Percentiles rank a stretch among this genome's conserved stretches.
Evolutionary conservation across 352 stramenopile species (phyloP).

Genomic region (Phytophthora nicotianae): DNA sequence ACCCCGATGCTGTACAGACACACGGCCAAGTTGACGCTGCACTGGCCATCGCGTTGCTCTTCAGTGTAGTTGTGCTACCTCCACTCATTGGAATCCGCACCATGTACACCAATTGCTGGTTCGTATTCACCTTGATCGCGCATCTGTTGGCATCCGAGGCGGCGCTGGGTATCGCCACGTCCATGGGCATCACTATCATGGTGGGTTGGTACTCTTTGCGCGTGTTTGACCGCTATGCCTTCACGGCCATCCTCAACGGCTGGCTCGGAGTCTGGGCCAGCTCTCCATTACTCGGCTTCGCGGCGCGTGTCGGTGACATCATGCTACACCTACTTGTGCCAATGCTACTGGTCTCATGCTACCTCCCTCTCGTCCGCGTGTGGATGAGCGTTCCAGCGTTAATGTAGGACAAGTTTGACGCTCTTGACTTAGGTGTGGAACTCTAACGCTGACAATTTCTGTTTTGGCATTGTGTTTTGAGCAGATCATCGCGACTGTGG

Average conservation of each 20-base stretch:
- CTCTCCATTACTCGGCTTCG: constrained; percentile 63
- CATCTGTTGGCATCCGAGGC: constrained; percentile 60
- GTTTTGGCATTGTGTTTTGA: constrained; percentile 3
- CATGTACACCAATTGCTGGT: constrained; percentile 86
- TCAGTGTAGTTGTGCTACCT: constrained; percentile 60
- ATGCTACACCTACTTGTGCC: constrained; percentile 72
- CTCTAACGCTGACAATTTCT: constrained; percentile 5
- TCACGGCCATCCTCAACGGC: constrained; percentile 73
- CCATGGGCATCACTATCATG: constrained; percentile 87
- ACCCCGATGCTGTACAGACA: constrained; percentile 11
- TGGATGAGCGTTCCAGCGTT: constrained; percentile 84
- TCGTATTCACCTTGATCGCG: constrained; percentile 64
- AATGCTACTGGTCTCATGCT: constrained; percentile 78
- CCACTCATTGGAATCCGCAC: constrained; percentile 61
- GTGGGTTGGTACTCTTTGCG: constrained; percentile 85
- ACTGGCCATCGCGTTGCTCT: constrained; percentile 59
- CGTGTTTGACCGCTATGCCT: constrained; percentile 79
- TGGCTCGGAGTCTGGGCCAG: constrained; percentile 81
- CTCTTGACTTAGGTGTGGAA: neutral
- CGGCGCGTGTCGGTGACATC: constrained; percentile 63
- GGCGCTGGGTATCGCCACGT: constrained; percentile 73
- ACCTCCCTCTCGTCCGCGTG: constrained; percentile 71
- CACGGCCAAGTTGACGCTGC: constrained; percentile 53
- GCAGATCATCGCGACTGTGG: constrained; percentile 77
- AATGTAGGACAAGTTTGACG: constrained; percentile 43